A percentile compares a stretch with the other conserved stretches of the same genome.
Conservation (phyloP, 2,329 filamentous ascomycete species). For the Teratosphaeria zuluensis region DNA sequence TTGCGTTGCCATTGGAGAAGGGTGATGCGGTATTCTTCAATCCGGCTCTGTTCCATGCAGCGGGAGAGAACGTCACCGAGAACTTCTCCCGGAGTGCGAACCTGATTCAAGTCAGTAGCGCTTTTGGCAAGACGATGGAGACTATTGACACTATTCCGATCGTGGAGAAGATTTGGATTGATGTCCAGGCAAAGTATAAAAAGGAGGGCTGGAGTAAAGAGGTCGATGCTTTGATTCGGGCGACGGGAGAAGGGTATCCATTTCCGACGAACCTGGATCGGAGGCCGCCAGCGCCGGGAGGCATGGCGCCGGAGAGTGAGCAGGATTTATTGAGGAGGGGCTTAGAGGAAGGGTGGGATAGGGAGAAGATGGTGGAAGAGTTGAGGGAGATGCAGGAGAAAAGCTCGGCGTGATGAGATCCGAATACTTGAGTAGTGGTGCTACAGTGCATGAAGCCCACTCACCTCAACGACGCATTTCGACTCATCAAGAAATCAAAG, state of each 20-base stretch:
- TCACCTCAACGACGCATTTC: too few relatives aligned
- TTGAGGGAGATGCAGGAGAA: slow-evolving; percentile 17
- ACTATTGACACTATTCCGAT: slow-evolving; percentile 44
- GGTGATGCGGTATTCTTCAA: slow-evolving; percentile 58
- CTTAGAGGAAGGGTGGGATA: slow-evolving; percentile 34
- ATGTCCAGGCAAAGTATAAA: slow-evolving; percentile 26
- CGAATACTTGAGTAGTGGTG: too few relatives aligned
- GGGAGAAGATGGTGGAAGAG: slow-evolving; percentile 28
- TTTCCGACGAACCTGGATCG: slow-evolving; percentile 54
- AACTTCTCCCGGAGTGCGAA: slow-evolving; percentile 49
- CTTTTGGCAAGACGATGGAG: slow-evolving; percentile 58
- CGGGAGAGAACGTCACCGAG: slow-evolving; percentile 45
- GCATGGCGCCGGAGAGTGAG: slow-evolving; percentile 53
- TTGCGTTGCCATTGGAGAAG: slow-evolving; percentile 42
- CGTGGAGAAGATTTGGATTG: slow-evolving; percentile 38
- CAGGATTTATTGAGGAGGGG: slow-evolving; percentile 42
- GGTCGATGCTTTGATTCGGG: slow-evolving; percentile 39
- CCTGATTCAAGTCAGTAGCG: slow-evolving; percentile 51
- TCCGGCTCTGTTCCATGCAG: slow-evolving; percentile 54
- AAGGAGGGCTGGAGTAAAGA: slow-evolving; percentile 31
- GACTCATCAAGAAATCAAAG: too few relatives aligned
- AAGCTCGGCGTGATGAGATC: slow-evolving; percentile 8
- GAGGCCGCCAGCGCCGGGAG: slow-evolving; percentile 45
- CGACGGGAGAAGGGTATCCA: slow-evolving; percentile 50
- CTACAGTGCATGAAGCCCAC: too few relatives aligned